Base-by-base conservation (phyloP, 257 asterid species). In the Salvia splendens region DNA sequence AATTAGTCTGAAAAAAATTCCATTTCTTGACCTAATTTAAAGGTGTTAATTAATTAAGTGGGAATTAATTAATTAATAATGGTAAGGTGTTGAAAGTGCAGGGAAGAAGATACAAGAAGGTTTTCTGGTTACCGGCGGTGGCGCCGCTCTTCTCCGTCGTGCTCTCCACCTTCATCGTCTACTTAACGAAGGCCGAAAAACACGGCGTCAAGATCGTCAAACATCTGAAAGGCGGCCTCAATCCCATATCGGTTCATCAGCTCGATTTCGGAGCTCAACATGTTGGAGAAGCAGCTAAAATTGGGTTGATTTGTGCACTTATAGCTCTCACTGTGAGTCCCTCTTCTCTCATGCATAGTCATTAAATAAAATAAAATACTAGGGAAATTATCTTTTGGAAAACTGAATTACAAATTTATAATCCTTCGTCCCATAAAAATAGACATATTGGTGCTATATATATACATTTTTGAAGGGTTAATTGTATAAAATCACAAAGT, bases 151-250 rank as follows among this genome's bases (percentile, higher is more conserved):
- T 74, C 53, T 78, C 83, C 1, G 83, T 78, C 4, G 47, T 78
- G 40, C 12, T 74, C 24, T 78, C 83, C 1, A 78, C 83, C 15
- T 53, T 78, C 54, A 81, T 84, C 12, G 92, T 88, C 5, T 91
- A 83, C 80, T 53, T 86, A 9, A 83, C 90, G 0, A 78, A 82
- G 75, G 96, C 88, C 15, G 95, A 91, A 40, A 75, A 83, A 17
- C 97, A 80, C 33, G 96, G 96, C 10, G 77, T 91, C 9, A 88
- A 84, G 65, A 88, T 88, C 36, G 88, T 88, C 16, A 90, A 83
- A 11, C 97, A 88, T 46, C 84, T 91, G 85, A 86, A 86, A 81
- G 92, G 96, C 30, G 97, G 97, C 3, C 64, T 91, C 3, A 88
- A 86, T 71, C 95, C 97, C 24, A 77, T 71, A 63, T 86, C 96